Conservation (phyloP, 257 asterid genomes). For the Gardenia jasminoides region DNA sequence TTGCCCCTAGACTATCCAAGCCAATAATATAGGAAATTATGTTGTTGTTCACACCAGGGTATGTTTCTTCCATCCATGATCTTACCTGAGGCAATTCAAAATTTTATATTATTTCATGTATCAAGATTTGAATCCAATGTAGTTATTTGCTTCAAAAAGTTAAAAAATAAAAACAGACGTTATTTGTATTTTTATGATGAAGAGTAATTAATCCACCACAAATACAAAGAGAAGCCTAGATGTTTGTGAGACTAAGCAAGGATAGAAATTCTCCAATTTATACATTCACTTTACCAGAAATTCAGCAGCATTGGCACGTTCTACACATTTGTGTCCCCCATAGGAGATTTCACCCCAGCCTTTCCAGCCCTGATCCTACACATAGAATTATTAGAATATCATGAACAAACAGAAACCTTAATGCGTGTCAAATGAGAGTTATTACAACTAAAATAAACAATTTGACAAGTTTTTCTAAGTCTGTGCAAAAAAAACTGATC, state of each 20-base stretch:
- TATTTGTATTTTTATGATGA: neutral
- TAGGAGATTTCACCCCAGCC: constrained; percentile 99
- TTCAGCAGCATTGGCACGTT: constrained; percentile 92
- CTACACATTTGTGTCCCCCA: constrained; percentile 70
- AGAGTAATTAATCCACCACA: neutral
- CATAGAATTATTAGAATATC: constrained; percentile 14
- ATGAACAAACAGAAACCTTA: constrained; percentile 3
- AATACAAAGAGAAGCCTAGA: constrained; percentile 1
- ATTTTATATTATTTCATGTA: too few species aligned
- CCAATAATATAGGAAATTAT: constrained; percentile 82
- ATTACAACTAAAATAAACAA: too few species aligned
- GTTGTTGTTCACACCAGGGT: constrained; percentile 50
- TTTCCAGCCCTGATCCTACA: constrained; percentile 90
- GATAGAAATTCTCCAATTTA: neutral
- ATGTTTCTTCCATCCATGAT: constrained; percentile 89
- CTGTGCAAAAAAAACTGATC: neutral
- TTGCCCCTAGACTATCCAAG: constrained; percentile 74
- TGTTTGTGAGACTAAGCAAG: neutral
- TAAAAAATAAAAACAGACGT: too few species aligned
- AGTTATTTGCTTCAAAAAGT: neutral
- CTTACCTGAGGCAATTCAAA: constrained; percentile 53
- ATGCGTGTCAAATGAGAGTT: neutral
- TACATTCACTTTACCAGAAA: constrained; percentile 57
- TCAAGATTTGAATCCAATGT: too few species aligned
- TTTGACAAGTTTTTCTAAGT: neutral